Evolutionary conservation across 768 basidiomycete genomes (phyloP), one percentile per base, ranked within the genome.

Genomic region (Trametes meyenii): DNA sequence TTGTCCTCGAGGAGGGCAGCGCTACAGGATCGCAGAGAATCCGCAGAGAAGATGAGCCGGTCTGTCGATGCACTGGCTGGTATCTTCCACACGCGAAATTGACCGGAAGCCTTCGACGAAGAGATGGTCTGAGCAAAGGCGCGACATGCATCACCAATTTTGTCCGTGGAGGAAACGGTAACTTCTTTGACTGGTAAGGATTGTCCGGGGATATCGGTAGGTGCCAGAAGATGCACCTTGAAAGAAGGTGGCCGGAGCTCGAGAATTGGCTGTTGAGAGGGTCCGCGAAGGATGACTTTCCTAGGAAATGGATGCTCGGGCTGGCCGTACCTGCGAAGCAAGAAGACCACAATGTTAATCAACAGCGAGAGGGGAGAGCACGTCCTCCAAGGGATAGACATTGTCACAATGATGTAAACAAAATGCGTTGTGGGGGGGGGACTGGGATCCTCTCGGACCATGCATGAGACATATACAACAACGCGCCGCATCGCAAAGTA

Each of bases 161-260:
- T 67, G 51, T 69, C 69, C 8, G 55, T 62, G 2, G 50, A 58
- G 0, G 71, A 72, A 3, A 70, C 58, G 3, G 59, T 60, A 0
- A 68, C 58, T 7, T 53, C 49, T 17, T 55, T 60, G 14, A 57
- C 50, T 10, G 52, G 50, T 7, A 55, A 24, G 2, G 40, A 36
- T 16, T 60, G 55, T 11, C 59, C 63, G 16, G 64, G 64, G 1
- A 61, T 23, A 40, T 38, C 49, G 7, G 49, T 21, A 1, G 61
- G 55, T 12, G 50, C 39, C 5, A 70, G 50, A 16, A 68, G 42
- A 48, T 71, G 65, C 38, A 85, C 83, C 63, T 79, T 83, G 67
- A 94, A 74, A 19, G 76, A 77, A 1, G 88, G 86, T 23, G 92
- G 92, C 58, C 83, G 81, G 40, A 94, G 79, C 74, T 96, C 94